These are phyloP conservation scores for Pseudonitzschia multistriata DNA, from an alignment of 108 stramenopile species.

Conservation along the genomic window DNA sequence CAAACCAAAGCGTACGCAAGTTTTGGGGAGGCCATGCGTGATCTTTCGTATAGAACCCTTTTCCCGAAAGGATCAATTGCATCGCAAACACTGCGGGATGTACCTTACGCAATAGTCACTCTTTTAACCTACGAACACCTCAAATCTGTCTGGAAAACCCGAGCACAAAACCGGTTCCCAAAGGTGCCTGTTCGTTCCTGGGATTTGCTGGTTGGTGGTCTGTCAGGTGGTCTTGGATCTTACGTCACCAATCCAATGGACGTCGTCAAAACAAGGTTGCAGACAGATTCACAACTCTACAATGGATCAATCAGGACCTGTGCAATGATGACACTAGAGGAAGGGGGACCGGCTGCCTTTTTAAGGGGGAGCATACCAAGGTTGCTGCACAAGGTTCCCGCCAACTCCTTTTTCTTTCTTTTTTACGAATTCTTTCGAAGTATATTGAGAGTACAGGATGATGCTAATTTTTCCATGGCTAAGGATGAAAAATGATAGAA, in stretches of 20 bases:
- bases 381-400: slow-evolving; percentile 93
- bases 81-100: slow-evolving; percentile 91
- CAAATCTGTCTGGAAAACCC: slow-evolving; percentile 34
- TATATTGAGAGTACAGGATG: slow-evolving; percentile 63
- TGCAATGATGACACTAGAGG: slow-evolving; percentile 44
- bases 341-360: slow-evolving; percentile 81
- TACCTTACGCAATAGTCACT: slow-evolving; percentile 95
- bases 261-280: slow-evolving; percentile 91
- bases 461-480: slow-evolving; percentile 8
- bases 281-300: slow-evolving; percentile 63
- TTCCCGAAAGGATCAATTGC: slow-evolving; percentile 88
- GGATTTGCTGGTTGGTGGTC: slow-evolving; percentile 87
- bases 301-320: slow-evolving; percentile 66
- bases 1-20: slow-evolving; percentile 84
- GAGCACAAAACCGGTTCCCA: slow-evolving; percentile 18
- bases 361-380: slow-evolving; percentile 87
- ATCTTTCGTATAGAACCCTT: slow-evolving; percentile 57
- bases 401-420: slow-evolving; percentile 93
- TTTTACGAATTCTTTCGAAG: slow-evolving; percentile 91
- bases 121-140: slow-evolving; percentile 88
- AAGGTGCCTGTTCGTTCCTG: slow-evolving; percentile 23
- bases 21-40: slow-evolving; percentile 62
- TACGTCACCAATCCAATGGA: slow-evolving; percentile 92
- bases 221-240: slow-evolving; percentile 88
- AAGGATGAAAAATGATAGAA: background rate